Evolutionary conservation across 129 eudicot genomes (phyloP), one percentile per base, ranked within the genome.

Genomic region (Artemisia annua): DNA sequence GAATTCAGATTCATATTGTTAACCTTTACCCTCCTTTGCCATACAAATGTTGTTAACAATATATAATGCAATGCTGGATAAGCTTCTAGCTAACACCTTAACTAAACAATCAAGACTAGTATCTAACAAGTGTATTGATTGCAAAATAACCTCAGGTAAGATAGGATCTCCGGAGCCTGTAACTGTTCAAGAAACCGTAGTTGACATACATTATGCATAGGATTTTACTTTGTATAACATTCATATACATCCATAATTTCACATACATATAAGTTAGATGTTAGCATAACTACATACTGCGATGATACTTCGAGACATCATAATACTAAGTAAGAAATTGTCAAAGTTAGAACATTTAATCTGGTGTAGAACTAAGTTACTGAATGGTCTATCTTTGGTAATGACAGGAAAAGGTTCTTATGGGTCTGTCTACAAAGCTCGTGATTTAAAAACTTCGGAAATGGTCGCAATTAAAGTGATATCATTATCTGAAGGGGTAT

Each of bases 371-470:
- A 64, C 54, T 32, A 74, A 53, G 53, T 68, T 80, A 74, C 76
- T 75, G 70, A 63, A 72, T 57, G 19, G 44, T 62, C 43, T 48
- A 4, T 10, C 55, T 68, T 79, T 67, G 61, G 75, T 15, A 63
- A 78, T 78, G 65, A 67, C 91, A 94, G 98, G 98, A 66, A 90
- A 94, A 72, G 98, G 98, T 70, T 94, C 98, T 22, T 94, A 90
- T 69, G 98, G 98, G 71, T 86, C 98, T 50, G 98, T 94, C 65
- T 94, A 94, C 82, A 94, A 94, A 77, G 98, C 98, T 79, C 95
- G 97, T 10, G 98, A 90, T 83, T 59, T 86, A 63, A 88, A 83
- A 78, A 94, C 98, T 43, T 94, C 98, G 13, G 98, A 94, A 67
- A 69, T 94, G 88, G 98, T 94, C 77, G 98, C 98, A 48, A 84